A percentile compares a stretch with the other conserved stretches of the same genome.
Conservation (phyloP, 164 flowering plant genomes). For the Saururus chinensis region DNA sequence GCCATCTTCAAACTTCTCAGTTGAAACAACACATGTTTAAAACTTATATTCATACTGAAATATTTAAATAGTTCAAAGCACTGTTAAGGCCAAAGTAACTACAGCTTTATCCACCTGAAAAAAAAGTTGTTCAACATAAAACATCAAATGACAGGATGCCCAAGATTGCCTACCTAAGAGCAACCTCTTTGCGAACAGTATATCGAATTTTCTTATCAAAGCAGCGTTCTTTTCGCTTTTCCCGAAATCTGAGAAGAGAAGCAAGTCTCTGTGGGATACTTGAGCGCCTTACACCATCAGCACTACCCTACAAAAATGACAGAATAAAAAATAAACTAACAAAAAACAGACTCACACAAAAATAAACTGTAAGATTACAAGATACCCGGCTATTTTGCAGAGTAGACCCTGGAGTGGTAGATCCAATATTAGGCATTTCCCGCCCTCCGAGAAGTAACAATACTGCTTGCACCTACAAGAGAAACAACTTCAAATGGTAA, state of each 20-base stretch:
- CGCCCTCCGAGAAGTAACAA: conserved; percentile 15
- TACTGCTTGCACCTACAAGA: conserved; percentile 15
- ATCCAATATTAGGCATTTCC: conserved; percentile 7
- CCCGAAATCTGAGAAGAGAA: conserved; percentile 14
- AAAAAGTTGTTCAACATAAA: background rate
- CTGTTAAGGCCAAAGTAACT: too few relatives aligned
- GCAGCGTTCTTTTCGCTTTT: conserved; percentile 14
- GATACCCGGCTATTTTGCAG: conserved; percentile 7
- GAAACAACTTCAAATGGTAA: background rate
- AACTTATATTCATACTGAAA: too few relatives aligned
- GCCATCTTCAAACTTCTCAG: too few relatives aligned
- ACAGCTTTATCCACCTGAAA: too few relatives aligned
- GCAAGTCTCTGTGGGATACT: conserved; percentile 8
- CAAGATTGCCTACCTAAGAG: conserved; percentile 6
- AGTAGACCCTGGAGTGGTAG: conserved; percentile 2
- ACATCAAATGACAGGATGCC: background rate
- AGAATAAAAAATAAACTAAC: background rate
- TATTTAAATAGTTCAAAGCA: background rate
- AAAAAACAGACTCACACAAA: background rate
- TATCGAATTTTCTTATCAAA: conserved; percentile 16
- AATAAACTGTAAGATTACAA: too few relatives aligned
- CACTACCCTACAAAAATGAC: conserved; percentile 3
- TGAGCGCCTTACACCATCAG: conserved; percentile 10
- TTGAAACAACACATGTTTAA: too few relatives aligned
- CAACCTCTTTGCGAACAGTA: conserved; percentile 14